Conservation (phyloP, 2,329 filamentous ascomycete species). For the Verticillium nubilum region DNA sequence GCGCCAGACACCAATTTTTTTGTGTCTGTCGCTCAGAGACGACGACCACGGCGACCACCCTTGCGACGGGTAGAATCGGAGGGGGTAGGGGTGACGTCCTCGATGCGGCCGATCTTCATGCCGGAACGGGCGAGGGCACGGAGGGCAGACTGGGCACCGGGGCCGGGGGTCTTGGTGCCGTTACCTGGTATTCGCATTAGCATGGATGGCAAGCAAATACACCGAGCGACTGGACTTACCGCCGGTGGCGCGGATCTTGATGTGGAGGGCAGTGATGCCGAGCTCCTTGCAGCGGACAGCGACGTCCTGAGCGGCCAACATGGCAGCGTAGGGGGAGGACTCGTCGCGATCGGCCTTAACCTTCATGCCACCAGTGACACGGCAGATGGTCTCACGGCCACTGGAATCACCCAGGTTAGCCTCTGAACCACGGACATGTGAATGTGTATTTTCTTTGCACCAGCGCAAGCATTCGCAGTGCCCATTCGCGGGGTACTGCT, state of each 20-base stretch:
- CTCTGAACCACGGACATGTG: slow-evolving; percentile 25
- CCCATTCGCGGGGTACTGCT: background rate
- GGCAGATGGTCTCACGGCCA: slow-evolving; percentile 99
- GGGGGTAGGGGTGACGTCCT: slow-evolving; percentile 98
- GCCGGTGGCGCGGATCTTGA: slow-evolving; percentile 99
- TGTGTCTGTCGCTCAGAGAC: slow-evolving; percentile 68
- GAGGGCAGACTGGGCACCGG: slow-evolving; percentile 98
- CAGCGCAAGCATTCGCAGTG: background rate
- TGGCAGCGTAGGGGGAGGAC: slow-evolving; percentile 98
- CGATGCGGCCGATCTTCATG: slow-evolving; percentile 99
- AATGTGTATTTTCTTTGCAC: slow-evolving; percentile 5
- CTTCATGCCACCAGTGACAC: slow-evolving; percentile 99
- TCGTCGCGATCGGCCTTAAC: slow-evolving; percentile 99
- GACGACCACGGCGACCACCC: slow-evolving; percentile 99
- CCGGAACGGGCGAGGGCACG: slow-evolving; percentile 97
- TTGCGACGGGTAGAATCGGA: slow-evolving; percentile 99
- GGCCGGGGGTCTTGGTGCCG: slow-evolving; percentile 99
- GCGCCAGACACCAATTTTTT: background rate
- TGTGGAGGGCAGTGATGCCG: slow-evolving; percentile 88
- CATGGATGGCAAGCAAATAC: background rate
- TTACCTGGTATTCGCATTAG: slow-evolving; percentile 55
- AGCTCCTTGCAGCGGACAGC: slow-evolving; percentile 75
- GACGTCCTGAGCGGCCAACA: slow-evolving; percentile 99
- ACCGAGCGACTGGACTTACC: slow-evolving; percentile 54
- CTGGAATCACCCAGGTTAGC: slow-evolving; percentile 72